These are phyloP conservation scores for Turritis glabra DNA, from an alignment of 345 rosid genomes.

Conservation along the genomic window DNA sequence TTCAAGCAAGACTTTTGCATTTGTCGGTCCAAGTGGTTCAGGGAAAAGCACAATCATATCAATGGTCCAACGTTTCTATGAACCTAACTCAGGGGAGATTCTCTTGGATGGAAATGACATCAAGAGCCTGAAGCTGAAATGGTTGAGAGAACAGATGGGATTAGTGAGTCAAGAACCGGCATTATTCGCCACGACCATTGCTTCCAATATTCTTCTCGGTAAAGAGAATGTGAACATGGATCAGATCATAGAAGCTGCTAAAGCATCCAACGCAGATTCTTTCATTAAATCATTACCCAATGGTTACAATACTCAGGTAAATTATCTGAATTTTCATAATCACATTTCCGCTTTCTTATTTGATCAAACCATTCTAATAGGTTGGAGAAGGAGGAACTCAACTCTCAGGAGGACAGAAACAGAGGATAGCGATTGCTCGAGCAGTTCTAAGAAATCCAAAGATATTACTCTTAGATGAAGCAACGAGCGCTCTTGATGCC, in stretches of 20 bases:
- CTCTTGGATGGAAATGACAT: slow-evolving; percentile 70
- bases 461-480: slow-evolving; percentile 83
- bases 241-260: slow-evolving; percentile 66
- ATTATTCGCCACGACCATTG: slow-evolving; percentile 69
- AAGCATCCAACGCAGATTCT: slow-evolving; percentile 80
- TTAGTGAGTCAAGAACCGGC: slow-evolving; percentile 93
- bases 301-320: slow-evolving; percentile 75
- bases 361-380: slow-evolving; percentile 35
- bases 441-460: slow-evolving; percentile 79
- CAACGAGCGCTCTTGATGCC: slow-evolving; percentile 88
- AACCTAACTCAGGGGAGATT: slow-evolving; percentile 72
- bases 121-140: slow-evolving; percentile 54
- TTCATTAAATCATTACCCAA: slow-evolving; percentile 61
- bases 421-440: slow-evolving; percentile 88
- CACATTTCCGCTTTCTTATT: neutral
- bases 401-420: slow-evolving; percentile 93
- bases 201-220: slow-evolving; percentile 66
- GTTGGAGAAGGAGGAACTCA: slow-evolving; percentile 97
- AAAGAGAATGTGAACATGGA: slow-evolving; percentile 57
- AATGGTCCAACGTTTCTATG: slow-evolving; percentile 86
- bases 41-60: slow-evolving; percentile 88
- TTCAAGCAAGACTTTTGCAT: slow-evolving; percentile 69
- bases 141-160: slow-evolving; percentile 90
- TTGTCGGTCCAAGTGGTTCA: slow-evolving; percentile 91
- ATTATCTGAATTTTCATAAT: neutral